These are phyloP conservation scores for Camelina neglecta DNA, from an alignment of 345 rosid species.

Conservation along the genomic window DNA sequence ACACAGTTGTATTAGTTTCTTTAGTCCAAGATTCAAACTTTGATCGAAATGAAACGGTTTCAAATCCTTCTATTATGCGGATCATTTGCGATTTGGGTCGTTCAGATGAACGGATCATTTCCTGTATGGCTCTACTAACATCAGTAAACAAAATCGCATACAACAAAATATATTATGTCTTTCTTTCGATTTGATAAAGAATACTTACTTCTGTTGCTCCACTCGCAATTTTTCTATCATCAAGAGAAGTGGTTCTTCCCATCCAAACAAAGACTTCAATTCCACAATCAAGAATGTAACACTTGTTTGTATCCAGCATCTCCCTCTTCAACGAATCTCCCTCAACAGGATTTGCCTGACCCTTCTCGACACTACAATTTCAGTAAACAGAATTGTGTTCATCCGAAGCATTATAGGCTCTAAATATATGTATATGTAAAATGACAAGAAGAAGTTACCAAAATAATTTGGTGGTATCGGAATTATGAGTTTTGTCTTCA, in stretches of 20 bases:
- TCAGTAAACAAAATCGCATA: conserved; percentile 33
- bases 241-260: conserved; percentile 50
- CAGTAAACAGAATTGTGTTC: conserved; percentile 36
- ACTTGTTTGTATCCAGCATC: conserved; percentile 77
- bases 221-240: conserved; percentile 49
- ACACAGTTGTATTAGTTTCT: conserved; percentile 68
- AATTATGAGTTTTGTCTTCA: conserved; percentile 55
- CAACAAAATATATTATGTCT: conserved; percentile 1
- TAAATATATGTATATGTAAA: not conserved
- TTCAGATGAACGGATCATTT: conserved; percentile 61
- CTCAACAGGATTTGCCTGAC: conserved; percentile 72
- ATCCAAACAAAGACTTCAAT: conserved; percentile 49
- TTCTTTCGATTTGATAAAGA: conserved; percentile 4
- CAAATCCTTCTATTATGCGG: conserved; percentile 95
- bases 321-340: conserved; percentile 75
- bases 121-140: conserved; percentile 57
- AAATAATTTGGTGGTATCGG: conserved; percentile 58
- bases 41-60: conserved; percentile 82
- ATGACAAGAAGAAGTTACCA: conserved; percentile 53
- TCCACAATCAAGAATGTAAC: conserved; percentile 55
- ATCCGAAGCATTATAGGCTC: conserved; percentile 31
- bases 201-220: conserved; percentile 45
- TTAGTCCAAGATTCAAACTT: conserved; percentile 95
- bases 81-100: conserved; percentile 72
- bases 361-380: conserved; percentile 73